Evolutionary conservation across 352 stramenopile species (phyloP), one percentile per base, ranked within the genome.

Genomic region (Pythium guiyangense): DNA sequence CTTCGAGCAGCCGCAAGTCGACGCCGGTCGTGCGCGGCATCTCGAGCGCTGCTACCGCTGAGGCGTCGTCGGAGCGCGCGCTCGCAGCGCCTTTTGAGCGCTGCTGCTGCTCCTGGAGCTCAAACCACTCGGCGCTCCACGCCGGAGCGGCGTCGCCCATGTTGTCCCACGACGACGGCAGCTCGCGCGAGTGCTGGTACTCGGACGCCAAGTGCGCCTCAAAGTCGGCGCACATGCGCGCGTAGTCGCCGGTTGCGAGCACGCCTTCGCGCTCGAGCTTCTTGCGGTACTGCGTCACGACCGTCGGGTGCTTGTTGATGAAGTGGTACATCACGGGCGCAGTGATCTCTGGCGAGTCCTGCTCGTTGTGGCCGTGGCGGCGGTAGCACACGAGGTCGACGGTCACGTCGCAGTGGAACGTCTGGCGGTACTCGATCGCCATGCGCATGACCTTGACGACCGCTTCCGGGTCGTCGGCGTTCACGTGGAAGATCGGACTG

Each of bases 321-420:
- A 88, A 82, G 44, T 93, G 66, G 67, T 97, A 96, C 88, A 96
- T 96, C 42, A 96, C 69, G 0, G 89, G 89, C 46, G 84, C 77
- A 29, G 90, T 97, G 57, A 97, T 89, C 54, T 90, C 73, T 9
- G 90, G 90, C 31, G 84, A 90, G 53, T 97, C 90, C 73, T 91
- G 72, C 73, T 99, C 97, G 67, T 99, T 99, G 82, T 99, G 97
- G 12, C 97, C 97, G 68, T 99, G 94, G 35, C 96, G 85, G 54
- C 97, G 94, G 71, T 99, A 99, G 70, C 97, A 99, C 22, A 99
- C 87, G 62, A 99, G 85, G 82, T 99, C 97, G 52, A 99, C 89
- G 46, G 98, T 98, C 47, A 98, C 96, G 82, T 99, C 97, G 26
- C 82, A 95, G 20, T 97, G 86, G 78, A 96, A 99, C 0, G 57